phyloP scores from a whole-genome alignment of 2,329 filamentous ascomycete genomes.

The Neonectria faginata region DNA sequence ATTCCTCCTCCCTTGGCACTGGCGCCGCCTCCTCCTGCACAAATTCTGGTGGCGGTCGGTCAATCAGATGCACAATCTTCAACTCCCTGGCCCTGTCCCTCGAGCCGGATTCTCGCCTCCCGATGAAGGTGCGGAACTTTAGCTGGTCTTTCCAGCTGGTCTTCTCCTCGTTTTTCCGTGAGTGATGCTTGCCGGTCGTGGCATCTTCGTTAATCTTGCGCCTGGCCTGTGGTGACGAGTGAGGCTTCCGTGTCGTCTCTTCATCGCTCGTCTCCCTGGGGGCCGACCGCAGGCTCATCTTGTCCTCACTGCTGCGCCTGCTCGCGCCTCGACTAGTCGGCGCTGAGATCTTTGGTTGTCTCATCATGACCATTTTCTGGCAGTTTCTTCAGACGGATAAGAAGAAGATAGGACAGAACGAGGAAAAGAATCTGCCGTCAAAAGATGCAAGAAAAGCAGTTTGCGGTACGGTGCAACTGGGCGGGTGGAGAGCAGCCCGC shows the following conservation, averaged over 20 bases:
- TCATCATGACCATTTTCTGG: neutral
- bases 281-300: neutral
- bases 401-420: neutral
- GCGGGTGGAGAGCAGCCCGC: neutral
- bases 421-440: neutral
- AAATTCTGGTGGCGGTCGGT: neutral
- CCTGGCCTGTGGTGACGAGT: neutral
- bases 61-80: neutral
- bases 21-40: neutral
- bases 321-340: neutral
- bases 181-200: neutral
- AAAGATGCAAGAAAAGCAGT: neutral
- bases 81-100: conserved; percentile 10
- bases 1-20: neutral
- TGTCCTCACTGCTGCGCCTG: conserved; percentile 3
- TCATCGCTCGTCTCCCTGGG: neutral
- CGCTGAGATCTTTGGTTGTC: neutral
- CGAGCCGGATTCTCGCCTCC: conserved; percentile 19
- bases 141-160: conserved; percentile 23
- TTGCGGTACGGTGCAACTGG: neutral
- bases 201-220: neutral
- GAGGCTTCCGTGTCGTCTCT: neutral
- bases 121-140: conserved; percentile 16
- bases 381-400: neutral
- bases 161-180: conserved; percentile 6